Base-by-base conservation (phyloP, 345 rosid species). In the Melastoma malabathricum region DNA sequence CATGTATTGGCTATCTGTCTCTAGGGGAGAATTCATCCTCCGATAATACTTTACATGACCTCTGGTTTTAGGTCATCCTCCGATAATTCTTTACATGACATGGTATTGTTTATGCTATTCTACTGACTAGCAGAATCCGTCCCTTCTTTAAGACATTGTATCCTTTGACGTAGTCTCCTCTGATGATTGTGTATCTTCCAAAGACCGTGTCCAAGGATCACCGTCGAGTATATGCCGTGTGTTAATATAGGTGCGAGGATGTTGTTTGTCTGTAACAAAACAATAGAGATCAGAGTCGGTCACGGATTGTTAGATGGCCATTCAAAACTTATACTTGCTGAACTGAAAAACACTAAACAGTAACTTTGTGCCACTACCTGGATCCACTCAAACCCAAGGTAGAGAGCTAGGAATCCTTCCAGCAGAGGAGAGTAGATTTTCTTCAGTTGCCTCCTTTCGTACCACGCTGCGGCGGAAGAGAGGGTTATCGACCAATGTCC, bases 401-500 rank as follows among this genome's bases (percentile, higher is more conserved):
- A 90, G 46, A 90, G 79, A 8, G 87, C 92, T 61, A 86, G 71
- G 49, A 90, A 68, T 25, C 96, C 96, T 86, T 90, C 96, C 19
- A 90, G 78, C 15, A 90, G 92, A 4, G 96, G 98, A 27, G 96
- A 90, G 74, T 90, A 90, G 41, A 90, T 86, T 76, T 86, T 86
- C 64, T 77, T 90, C 98, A 90, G 82, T 62, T 86, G 96, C 72
- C 98, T 80, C 72, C 84, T 86, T 66, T 90, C 84, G 15, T 90
- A 90, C 98, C 98, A 86, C 47, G 95, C 98, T 92, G 75, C 62
- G n/a, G 15, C 19, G 15, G 20, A 39, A 48, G 10, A 22, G 19
- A 16, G 44, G 13, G 41, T 16, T n/a, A 34, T 34, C 12, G 12
- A 9, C 41, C 41, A 12, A 34, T 34, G 10, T 51, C n/a, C 16